Evolutionary conservation across 768 basidiomycete species (phyloP), one percentile per base, ranked within the genome.

Genomic region (Mycena rosella): DNA sequence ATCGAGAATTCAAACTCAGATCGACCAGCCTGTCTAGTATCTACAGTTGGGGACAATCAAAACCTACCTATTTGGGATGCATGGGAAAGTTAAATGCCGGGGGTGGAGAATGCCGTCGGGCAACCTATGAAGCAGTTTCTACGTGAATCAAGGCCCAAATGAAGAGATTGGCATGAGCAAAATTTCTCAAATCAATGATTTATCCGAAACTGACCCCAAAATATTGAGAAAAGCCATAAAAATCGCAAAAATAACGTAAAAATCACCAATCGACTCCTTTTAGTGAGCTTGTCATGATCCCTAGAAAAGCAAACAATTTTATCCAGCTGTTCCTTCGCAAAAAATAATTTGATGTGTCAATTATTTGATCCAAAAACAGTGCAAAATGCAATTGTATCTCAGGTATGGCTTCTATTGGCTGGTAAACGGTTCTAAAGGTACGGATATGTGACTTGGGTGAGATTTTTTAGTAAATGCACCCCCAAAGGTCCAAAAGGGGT

Each of bases 231-330:
- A 60, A 64, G 62, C 58, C 70, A 24, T 60, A 71, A 74, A 66
- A 73, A 57, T 60, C n/a, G 51, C 26, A 60, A 74, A 74, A 74
- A 69, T 42, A 38, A 63, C 42, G 70, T 68, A 73, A 72, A 74
- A 73, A 71, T 67, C 59, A 26, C 36, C 56, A 74, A 73, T 73
- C 60, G 57, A 72, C 65, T 58, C 60, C 68, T 72, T 70, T 74
- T 52, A 20, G 54, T 65, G 54, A 54, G 53, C 60, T 60, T 58
- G 54, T 40, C 64, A 45, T 68, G 29, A 63, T 55, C n/a, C 54
- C 54, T 13, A 27, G 10, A 40, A 55, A 36, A 40, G 36, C 26
- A 42, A 20, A 26, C 15, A n/a, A 58, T 44, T 58, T 22, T 26
- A 29, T 58, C 44, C 17, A 36, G 34, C 7, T 14, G 29, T 53